Base-by-base conservation (phyloP, 768 basidiomycete species). In the Mycena sanguinolenta region DNA sequence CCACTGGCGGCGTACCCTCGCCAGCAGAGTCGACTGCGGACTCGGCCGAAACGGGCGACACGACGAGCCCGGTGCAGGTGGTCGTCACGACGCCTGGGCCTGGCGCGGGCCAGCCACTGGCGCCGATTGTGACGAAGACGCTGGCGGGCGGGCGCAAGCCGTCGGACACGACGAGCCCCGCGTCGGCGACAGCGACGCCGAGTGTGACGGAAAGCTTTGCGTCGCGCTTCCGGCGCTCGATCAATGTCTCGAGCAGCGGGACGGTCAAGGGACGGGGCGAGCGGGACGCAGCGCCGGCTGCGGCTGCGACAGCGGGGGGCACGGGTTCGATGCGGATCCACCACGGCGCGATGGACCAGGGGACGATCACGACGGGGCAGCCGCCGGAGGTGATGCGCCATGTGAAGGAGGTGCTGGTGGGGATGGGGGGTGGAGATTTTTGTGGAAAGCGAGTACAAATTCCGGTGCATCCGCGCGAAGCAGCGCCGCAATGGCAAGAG, bases 301-400 rank as follows among this genome's bases (percentile, higher is more conserved):
- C 55, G 34, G 12, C 17, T 14, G 50, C 52, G 7, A 46, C 59
- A 13, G 62, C 81, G 30, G 84, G 83, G 72, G 87, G 87, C 46
- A 87, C 46, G 21, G 46, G n/a, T n/a, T n/a, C n/a, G 39, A 80
- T 98, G 46, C 90, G 95, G 13, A 88, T 94, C 50, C 97, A 99
- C 77, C 92, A 94, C 74, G 97, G 97, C 70, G 91, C 97, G 2
- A 93, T 99, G 30, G 98, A 98, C 78, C 92, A 92, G 78, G 90
- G 90, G 28, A 96, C 91, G 60, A 88, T 98, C 75, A 98, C 97
- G 34, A 94, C 91, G 4, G 87, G 90, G 27, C 84, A 91, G 10
- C 96, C 97, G 38, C 89, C 91, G 1, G 93, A 95, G 73, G 96
- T 98, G 39, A 94, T 99, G 84, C 89, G 86, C 68, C 94, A 96